Evolutionary conservation across 2,329 filamentous ascomycete genomes (phyloP), one percentile per base, ranked within the genome.

Genomic region (Beauveria rudraprayagi): DNA sequence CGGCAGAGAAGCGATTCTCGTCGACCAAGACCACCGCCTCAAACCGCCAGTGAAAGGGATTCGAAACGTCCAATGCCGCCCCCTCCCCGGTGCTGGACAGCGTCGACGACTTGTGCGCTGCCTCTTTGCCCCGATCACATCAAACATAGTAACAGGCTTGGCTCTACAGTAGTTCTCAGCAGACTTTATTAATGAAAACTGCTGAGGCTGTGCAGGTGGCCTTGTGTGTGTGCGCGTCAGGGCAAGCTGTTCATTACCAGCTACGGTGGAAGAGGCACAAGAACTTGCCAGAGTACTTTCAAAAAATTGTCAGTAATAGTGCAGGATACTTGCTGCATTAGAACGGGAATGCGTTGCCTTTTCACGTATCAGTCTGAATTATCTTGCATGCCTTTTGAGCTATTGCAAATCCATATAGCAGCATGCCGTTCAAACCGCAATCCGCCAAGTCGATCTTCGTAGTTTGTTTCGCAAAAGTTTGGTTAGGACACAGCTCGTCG

Each of bases 381-480:
- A 16, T 8, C 4, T 9, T 37, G 14, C 11, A 11, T 22, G 34
- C 16, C 7, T 19, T 47, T 24, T 16, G 14, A 22, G 26, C 9
- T 47, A 40, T 47, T 57, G 43, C 43, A 48, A 50, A 57, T 57
- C 28, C 26, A 22, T 56, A n/a, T 28, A 41, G 17, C n/a, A 37
- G 16, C 24, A 16, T 56, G 54, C 28, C 54, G 30, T 34, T 40
- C 14, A 34, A 50, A 7, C 44, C 46, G 19, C 17, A 24, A 22
- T 50, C 47, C 22, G 34, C 37, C 37, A 44, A 44, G 37, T 52
- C 24, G 56, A 59, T 59, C 56, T 43, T 59, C 34, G 37, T 26
- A 26, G 30, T 52, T 51, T 44, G 56, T 59, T 59, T 59, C 56
- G 56, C 37, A 34, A 28, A 51, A 17, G 47, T 52, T 52, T 59